These are phyloP conservation scores for Tricholoma terreum DNA, from an alignment of 768 basidiomycete species.

Conservation along the genomic window DNA sequence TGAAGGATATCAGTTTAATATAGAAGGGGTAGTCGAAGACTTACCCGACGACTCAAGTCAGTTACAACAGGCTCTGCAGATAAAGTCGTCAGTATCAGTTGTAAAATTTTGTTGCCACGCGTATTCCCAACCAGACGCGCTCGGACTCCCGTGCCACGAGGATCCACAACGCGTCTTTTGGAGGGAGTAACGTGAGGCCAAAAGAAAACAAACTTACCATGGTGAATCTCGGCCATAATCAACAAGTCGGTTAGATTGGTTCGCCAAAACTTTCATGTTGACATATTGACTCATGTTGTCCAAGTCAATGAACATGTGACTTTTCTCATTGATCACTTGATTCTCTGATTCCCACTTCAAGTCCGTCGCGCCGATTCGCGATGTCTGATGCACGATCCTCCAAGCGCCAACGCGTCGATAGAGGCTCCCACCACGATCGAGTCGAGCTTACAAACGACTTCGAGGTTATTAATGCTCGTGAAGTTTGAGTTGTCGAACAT, in stretches of 20 bases:
- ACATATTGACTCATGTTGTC: background rate
- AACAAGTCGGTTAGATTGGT: background rate
- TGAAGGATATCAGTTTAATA: too few species aligned
- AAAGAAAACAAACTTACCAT: background rate
- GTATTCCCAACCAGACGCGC: too few species aligned
- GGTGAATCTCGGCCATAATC: background rate
- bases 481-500: background rate
- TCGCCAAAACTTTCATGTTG: background rate
- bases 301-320: background rate
- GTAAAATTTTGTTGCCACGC: too few species aligned
- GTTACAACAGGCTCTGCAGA: too few species aligned
- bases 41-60: too few species aligned
- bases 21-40: too few species aligned
- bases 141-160: too few species aligned
- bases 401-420: too few species aligned
- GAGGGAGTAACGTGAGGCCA: background rate
- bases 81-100: too few species aligned
- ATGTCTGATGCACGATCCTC: too few species aligned
- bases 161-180: too few species aligned
- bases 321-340: background rate
- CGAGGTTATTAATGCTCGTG: background rate
- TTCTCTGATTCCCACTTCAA: background rate
- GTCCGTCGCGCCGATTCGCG: background rate
- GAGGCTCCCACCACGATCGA: background rate
- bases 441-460: background rate